phyloP scores from a whole-genome alignment of 306 rosid genomes.

The Lathyrus aphaca region DNA sequence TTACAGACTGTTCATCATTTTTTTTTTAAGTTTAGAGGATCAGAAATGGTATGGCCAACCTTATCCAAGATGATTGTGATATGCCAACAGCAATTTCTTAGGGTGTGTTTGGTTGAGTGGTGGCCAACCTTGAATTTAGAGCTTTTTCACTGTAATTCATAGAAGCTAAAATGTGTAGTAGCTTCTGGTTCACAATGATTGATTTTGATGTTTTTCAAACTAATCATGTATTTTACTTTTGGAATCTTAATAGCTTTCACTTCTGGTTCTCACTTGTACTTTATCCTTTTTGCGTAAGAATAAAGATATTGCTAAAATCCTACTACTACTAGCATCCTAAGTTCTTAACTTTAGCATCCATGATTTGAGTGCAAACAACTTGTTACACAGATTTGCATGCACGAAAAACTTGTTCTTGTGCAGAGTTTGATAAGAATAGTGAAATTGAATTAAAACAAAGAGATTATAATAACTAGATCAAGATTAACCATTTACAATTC shows the following conservation, averaged over 20 bases:
- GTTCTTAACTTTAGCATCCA: conserved; percentile 28
- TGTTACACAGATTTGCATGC: conserved; percentile 13
- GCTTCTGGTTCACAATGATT: conserved; percentile 10
- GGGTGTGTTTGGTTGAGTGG: neutral
- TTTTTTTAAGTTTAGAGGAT: conserved; percentile 14
- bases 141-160: neutral
- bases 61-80: conserved; percentile 35
- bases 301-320: conserved; percentile 3
- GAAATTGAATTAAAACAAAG: conserved; percentile 13
- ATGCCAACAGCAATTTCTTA: conserved; percentile 30
- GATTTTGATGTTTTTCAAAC: conserved; percentile 3
- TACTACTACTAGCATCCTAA: neutral
- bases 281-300: conserved; percentile 21
- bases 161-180: neutral
- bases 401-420: conserved; percentile 13
- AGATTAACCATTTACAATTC: conserved; percentile 38
- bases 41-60: conserved; percentile 30
- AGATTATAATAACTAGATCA: conserved; percentile 28
- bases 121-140: neutral
- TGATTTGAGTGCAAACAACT: conserved; percentile 20
- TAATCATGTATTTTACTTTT: conserved; percentile 21
- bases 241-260: conserved; percentile 20
- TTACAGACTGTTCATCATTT: conserved; percentile 30
- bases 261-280: neutral
- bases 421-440: conserved; percentile 18